These are phyloP conservation scores for Aureobasidium pullulans DNA, from an alignment of 2,329 filamentous ascomycete species.

Conservation along the genomic window DNA sequence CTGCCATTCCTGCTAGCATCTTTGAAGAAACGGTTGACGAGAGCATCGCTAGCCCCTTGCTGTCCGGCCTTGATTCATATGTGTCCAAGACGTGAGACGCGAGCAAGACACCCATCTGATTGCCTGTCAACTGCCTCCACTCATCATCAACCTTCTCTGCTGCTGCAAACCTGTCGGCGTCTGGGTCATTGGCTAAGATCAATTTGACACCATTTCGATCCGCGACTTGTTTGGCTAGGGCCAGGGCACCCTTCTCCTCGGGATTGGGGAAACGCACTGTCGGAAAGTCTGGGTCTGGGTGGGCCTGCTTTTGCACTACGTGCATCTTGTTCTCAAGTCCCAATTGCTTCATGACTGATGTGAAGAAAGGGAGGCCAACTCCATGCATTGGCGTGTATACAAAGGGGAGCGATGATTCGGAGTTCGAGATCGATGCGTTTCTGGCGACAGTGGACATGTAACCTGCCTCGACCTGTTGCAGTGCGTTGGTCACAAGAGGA, in stretches of 20 bases:
- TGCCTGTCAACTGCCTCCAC: slow-evolving; percentile 59
- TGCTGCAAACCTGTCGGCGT: slow-evolving; percentile 57
- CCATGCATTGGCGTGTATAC: slow-evolving; percentile 53
- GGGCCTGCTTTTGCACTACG: slow-evolving; percentile 43
- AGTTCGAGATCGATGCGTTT: not conserved
- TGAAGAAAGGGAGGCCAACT: slow-evolving; percentile 45
- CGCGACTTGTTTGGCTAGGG: slow-evolving; percentile 51
- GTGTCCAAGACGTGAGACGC: slow-evolving; percentile 50
- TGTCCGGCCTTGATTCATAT: slow-evolving; percentile 25
- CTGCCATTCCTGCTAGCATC: slow-evolving; percentile 54
- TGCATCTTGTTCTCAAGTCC: slow-evolving; percentile 38
- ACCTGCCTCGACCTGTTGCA: slow-evolving; percentile 1
- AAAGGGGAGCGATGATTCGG: slow-evolving; percentile 27
- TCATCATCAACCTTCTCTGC: slow-evolving; percentile 49
- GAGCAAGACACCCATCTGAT: slow-evolving; percentile 55
- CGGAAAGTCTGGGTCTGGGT: slow-evolving; percentile 57
- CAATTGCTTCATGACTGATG: slow-evolving; percentile 31
- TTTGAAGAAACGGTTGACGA: slow-evolving; percentile 57
- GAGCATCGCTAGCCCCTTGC: slow-evolving; percentile 44
- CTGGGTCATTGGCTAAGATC: slow-evolving; percentile 57
- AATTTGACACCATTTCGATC: slow-evolving; percentile 41
- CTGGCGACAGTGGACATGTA: slow-evolving; percentile 3
- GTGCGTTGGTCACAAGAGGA: not conserved
- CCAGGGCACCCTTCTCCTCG: slow-evolving; percentile 55
- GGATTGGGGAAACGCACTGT: slow-evolving; percentile 60